Evolutionary conservation across 208 protist genomes (phyloP).

Genomic region (Spongospora subterranea): DNA sequence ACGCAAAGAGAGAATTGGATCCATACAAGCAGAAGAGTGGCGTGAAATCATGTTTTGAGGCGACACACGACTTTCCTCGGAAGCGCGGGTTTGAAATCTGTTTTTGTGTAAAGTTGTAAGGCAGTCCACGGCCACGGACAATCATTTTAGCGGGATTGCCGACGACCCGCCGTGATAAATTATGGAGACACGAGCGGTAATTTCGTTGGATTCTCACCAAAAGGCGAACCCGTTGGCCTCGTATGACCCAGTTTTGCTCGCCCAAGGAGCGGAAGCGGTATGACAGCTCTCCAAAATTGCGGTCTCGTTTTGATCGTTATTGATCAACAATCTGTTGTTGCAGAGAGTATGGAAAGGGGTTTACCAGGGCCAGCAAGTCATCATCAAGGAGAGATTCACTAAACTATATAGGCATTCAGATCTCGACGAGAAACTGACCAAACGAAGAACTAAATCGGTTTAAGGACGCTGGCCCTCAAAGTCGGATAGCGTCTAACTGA

Average conservation of each 20-base stretch:
- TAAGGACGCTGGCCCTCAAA: neutral
- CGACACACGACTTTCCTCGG: no score
- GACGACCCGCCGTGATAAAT: no score
- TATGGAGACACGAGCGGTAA: no score
- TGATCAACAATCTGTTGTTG: neutral
- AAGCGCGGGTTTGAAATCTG: no score
- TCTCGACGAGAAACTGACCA: constrained; percentile 74
- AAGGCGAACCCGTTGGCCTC: neutral
- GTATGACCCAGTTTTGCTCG: neutral
- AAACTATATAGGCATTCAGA: constrained; percentile 78
- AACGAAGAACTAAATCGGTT: constrained; percentile 18
- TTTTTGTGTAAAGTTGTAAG: no score
- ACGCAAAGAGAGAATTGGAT: no score
- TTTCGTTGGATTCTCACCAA: neutral
- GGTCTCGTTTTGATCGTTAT: neutral
- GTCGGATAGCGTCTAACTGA: neutral
- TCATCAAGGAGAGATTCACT: constrained; percentile 81
- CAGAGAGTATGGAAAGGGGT: constrained; percentile 12
- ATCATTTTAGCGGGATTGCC: no score
- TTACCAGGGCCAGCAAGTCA: neutral
- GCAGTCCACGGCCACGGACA: no score
- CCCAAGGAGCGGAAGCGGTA: constrained; percentile 47
- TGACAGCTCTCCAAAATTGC: neutral
- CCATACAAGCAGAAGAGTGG: no score
- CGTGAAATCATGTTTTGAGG: no score